A percentile compares a stretch with the other conserved stretches of the same genome.
Evolutionary conservation across 805 yeast species (phyloP).

Genomic region (Candida peoriensis): DNA sequence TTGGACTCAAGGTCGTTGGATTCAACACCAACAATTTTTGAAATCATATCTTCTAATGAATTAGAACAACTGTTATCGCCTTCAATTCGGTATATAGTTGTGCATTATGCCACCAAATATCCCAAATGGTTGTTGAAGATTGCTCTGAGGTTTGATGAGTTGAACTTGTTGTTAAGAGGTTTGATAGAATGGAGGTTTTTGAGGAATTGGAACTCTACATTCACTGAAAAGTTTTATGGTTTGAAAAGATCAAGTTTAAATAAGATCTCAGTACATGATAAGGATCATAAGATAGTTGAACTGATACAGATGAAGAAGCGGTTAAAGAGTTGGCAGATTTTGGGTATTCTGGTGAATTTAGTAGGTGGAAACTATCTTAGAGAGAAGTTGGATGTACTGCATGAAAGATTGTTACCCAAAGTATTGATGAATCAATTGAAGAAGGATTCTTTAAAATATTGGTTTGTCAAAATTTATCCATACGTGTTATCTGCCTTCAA

Average conservation of each 20-base stretch:
- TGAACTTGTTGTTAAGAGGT: constrained; percentile 56
- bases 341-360: constrained; percentile 50
- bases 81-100: constrained; percentile 71
- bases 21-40: constrained; percentile 82
- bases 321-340: constrained; percentile 47
- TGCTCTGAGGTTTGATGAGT: constrained; percentile 72
- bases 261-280: constrained; percentile 29
- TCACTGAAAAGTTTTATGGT: constrained; percentile 91
- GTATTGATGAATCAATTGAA: constrained; percentile 44
- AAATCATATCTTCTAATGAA: constrained; percentile 77
- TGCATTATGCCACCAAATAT: constrained; percentile 72
- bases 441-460: constrained; percentile 24
- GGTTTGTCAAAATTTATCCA: constrained; percentile 62
- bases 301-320: constrained; percentile 46
- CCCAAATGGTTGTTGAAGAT: constrained; percentile 63
- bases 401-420: constrained; percentile 59
- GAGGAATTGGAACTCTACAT: constrained; percentile 72
- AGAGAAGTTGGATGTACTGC: constrained; percentile 61
- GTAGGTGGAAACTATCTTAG: constrained; percentile 64
- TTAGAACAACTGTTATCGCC: constrained; percentile 75
- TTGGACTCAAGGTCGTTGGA: constrained; percentile 74
- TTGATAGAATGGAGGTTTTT: constrained; percentile 68
- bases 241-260: constrained; percentile 49
- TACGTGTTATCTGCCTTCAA: constrained; percentile 41
- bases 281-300: constrained; percentile 25